Evolutionary conservation across 345 rosid genomes (phyloP), one percentile per base, ranked within the genome.

Genomic region (Citropsis articulata): DNA sequence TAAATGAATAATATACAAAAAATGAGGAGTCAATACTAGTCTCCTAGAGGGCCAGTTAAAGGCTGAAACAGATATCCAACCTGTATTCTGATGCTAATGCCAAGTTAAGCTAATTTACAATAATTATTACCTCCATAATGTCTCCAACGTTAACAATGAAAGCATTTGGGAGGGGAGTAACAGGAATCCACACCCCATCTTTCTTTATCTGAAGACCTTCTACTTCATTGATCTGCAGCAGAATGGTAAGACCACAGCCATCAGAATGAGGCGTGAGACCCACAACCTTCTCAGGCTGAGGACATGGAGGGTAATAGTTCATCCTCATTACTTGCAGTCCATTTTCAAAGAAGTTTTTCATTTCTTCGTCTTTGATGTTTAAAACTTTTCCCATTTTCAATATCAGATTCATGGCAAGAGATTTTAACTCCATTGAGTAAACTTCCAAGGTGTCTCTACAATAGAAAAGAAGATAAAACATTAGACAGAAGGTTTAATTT

Each of bases 221-320:
- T 1, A 81, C 81, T 13, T 82, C 84, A 72, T 84, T 84, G 21
- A 73, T 66, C 19, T 36, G 8, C 1, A 36, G 38, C 38, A 86
- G 82, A 21, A 84, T 67, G 18, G 85, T 84, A 13, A 85, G 71
- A 31, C 5, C 50, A 61, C 79, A 0, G 57, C 8, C 66, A 73
- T 85, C 88, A 1, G 84, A 82, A 45, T 85, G 86, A 57, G 88
- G 82, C 4, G 70, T 64, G 19, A 83, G 71, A 33, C 85, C 89
- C 4, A 80, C 69, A n/a, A 78, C 87, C 33, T 80, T 69, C 3
- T 84, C 81, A 1, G 89, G 79, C n/a, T 84, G 21, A 33, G 80
- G 79, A 35, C 85, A 86, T 22, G 84, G 82, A 27, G 87, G 87
- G 24, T 86, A 86, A 68, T 12, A 86, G 75, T 83, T 86, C 62